Evolutionary conservation across 108 stramenopile genomes (phyloP).

Genomic region (Mediolabrus comicus): DNA sequence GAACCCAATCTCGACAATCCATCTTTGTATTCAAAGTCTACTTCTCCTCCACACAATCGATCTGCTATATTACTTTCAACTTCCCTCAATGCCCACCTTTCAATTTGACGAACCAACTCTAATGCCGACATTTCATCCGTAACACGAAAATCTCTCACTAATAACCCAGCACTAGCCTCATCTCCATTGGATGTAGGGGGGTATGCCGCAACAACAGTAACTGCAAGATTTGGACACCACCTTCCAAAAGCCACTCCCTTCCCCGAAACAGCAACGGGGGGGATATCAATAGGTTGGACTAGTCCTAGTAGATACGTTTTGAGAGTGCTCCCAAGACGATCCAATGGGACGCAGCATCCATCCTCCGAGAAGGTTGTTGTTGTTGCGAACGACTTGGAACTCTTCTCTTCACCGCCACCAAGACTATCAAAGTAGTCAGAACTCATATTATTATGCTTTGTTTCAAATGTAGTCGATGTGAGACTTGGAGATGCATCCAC

Average conservation of each 20-base stretch:
- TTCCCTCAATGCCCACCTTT: constrained; percentile 65
- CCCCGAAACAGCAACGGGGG: constrained; percentile 47
- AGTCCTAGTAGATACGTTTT: constrained; percentile 60
- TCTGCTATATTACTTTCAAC: constrained; percentile 73
- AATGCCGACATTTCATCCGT: constrained; percentile 55
- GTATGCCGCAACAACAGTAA: constrained; percentile 81
- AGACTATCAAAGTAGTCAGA: background rate
- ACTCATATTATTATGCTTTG: background rate
- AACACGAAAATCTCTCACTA: constrained; percentile 76
- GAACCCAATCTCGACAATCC: constrained; percentile 22
- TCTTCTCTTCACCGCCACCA: constrained; percentile 8
- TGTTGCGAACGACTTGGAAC: no score
- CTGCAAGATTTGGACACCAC: constrained; percentile 66
- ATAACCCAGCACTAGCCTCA: constrained; percentile 51
- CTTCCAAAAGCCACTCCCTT: constrained; percentile 33
- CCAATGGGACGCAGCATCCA: constrained; percentile 58
- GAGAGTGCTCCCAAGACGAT: constrained; percentile 64
- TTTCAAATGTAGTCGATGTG: constrained; percentile 39
- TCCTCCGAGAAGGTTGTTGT: background rate
- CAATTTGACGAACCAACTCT: constrained; percentile 50
- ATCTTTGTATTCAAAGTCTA: constrained; percentile 1
- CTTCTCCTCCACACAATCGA: constrained; percentile 48
- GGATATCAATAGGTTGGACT: constrained; percentile 61
- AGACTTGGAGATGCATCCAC: constrained; percentile 80
- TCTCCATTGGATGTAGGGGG: constrained; percentile 48